Conservation (phyloP, 2,329 filamentous ascomycete species). For the Xylariaceae sp. region DNA sequence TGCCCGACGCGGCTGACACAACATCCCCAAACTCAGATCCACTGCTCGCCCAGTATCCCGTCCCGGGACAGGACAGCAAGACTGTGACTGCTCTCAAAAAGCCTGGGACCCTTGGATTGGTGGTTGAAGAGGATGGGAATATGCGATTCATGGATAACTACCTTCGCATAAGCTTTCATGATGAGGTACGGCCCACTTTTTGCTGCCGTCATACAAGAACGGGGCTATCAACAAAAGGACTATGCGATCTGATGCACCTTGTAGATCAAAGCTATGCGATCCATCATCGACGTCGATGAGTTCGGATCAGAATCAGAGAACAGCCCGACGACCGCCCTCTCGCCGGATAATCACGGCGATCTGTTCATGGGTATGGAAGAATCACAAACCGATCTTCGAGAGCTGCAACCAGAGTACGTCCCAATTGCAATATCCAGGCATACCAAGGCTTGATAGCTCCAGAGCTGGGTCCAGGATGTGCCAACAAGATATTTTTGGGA, state of each 20-base stretch:
- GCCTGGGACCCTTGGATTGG: neutral
- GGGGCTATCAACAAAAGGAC: too few relatives aligned
- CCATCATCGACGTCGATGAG: slow-evolving; percentile 17
- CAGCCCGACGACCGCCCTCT: slow-evolving; percentile 1
- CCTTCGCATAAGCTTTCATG: slow-evolving; percentile 18
- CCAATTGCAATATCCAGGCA: neutral
- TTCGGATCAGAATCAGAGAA: slow-evolving; percentile 10
- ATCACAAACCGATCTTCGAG: slow-evolving; percentile 9
- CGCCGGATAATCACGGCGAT: slow-evolving; percentile 15
- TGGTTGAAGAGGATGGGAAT: slow-evolving; percentile 18
- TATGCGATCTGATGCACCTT: neutral
- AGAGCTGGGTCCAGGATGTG: too few relatives aligned
- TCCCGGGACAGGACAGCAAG: neutral
- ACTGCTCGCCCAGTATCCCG: neutral
- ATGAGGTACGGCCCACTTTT: slow-evolving; percentile 9
- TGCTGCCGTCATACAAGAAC: too few relatives aligned
- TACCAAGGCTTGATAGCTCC: too few relatives aligned
- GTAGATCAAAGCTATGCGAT: slow-evolving; percentile 17
- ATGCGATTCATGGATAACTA: slow-evolving; percentile 20
- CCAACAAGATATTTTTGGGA: neutral
- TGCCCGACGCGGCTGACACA: neutral
- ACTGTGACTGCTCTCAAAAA: neutral
- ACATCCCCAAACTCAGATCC: neutral
- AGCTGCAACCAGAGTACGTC: slow-evolving; percentile 19
- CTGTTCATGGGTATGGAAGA: slow-evolving; percentile 18